Evolutionary conservation across 2,329 filamentous ascomycete genomes (phyloP), one percentile per base, ranked within the genome.

Genomic region (Colletotrichum karsti): DNA sequence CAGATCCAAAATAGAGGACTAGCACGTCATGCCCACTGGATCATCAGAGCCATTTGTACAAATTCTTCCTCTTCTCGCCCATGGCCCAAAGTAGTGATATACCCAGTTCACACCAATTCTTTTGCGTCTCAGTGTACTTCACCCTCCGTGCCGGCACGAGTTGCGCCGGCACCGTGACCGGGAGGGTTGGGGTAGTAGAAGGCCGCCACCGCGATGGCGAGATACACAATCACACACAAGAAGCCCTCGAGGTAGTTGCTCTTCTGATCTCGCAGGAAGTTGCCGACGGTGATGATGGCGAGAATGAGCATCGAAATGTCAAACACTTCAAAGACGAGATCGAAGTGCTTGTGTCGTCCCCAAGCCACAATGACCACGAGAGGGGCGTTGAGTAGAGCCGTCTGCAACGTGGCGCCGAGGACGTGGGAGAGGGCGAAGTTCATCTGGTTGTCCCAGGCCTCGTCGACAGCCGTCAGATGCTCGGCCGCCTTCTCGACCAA

Each of bases 241-340:
- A 90, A 87, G 2, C 95, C 95, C 78, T 98, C 95, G 5, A 98
- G 87, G 75, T 97, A 98, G 76, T 97, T 97, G 69, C 90, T 93
- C 84, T 96, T 95, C 72, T 93, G 90, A 76, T 98, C 95, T 55
- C 94, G 86, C 61, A 98, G 81, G 80, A 97, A 97, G 69, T 94
- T 93, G 1, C 94, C 94, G 39, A 97, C 93, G 0, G 94, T 93
- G 44, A 98, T 84, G 73, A 97, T 95, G 28, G 93, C 89, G 24
- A 98, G 85, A 63, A 98, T 89, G 8, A 98, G 83, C 70, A 97
- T 86, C 63, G 92, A 88, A 20, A 97, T 87, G 81, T 97, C 93
- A 83, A 97, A 97, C 13, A 94, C 85, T 73, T 96, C 92, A 77
- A 97, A 97, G 76, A 94, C 91, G 58, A 97, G 84, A 70, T 92